These are phyloP conservation scores for Solanum aculeatissimum DNA, from an alignment of 305 asterid species.

Conservation along the genomic window DNA sequence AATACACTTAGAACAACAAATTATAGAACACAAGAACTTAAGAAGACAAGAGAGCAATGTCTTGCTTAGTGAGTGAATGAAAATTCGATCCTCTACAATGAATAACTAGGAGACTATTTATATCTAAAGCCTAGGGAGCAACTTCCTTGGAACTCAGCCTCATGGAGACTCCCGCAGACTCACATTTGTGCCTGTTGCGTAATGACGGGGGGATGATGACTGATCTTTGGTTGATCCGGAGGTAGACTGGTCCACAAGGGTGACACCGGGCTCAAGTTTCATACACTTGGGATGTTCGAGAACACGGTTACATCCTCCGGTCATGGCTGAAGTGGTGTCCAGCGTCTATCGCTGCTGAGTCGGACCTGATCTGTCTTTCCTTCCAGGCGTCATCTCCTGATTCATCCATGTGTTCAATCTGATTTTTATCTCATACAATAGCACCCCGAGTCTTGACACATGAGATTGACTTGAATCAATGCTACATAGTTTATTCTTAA, in stretches of 20 bases:
- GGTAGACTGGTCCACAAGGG: background rate
- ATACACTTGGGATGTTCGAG: no score
- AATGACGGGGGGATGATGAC: background rate
- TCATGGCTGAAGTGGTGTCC: no score
- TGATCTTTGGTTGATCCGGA: background rate
- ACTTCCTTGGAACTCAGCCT: background rate
- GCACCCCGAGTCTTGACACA: background rate
- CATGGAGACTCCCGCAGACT: background rate
- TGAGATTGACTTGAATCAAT: background rate
- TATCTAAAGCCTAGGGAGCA: no score
- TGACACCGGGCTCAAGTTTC: no score
- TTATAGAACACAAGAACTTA: background rate
- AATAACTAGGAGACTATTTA: no score
- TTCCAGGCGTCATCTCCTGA: background rate
- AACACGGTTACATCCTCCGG: no score
- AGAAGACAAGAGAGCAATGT: background rate
- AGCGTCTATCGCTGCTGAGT: background rate
- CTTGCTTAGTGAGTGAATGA: background rate
- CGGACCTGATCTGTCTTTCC: background rate
- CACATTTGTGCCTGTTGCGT: background rate
- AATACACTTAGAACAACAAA: background rate
- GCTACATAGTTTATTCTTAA: background rate
- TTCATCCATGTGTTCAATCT: background rate
- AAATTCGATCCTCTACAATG: background rate
- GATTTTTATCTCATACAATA: background rate